Evolutionary conservation across 805 yeast species (phyloP).

Genomic region (Candida xiaguanensis): DNA sequence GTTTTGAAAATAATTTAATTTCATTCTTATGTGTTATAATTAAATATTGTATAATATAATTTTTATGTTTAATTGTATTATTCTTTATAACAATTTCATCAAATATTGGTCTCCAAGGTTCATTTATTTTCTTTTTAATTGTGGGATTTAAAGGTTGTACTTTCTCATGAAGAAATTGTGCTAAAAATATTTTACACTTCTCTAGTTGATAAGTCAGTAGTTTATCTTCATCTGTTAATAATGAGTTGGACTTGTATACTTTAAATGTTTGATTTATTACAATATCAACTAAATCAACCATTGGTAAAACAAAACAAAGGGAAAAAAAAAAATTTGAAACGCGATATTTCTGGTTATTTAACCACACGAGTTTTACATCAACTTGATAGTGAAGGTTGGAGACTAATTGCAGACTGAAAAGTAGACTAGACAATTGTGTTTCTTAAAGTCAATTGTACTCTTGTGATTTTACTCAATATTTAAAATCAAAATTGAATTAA

Average conservation of each 20-base stretch:
- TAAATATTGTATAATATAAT: constrained; percentile 8
- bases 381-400: no score
- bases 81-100: constrained; percentile 6
- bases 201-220: constrained; percentile 10
- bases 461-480: no score
- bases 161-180: constrained; percentile 12
- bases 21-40: constrained; percentile 7
- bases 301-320: neutral
- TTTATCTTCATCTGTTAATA: constrained; percentile 2
- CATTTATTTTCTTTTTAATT: neutral
- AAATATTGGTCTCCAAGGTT: constrained; percentile 11
- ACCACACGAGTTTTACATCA: no score
- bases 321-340: neutral
- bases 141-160: no score
- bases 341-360: neutral
- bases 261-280: constrained; percentile 17
- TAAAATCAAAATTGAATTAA: no score
- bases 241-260: constrained; percentile 14
- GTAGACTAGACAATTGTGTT: no score
- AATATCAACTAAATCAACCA: constrained; percentile 8
- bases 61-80: constrained; percentile 2
- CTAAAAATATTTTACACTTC: constrained; percentile 8
- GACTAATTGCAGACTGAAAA: no score
- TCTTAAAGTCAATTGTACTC: no score
- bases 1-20: constrained; percentile 6